Base-by-base conservation (phyloP, 129 eudicot genomes). In the Cynara cardunculus region DNA sequence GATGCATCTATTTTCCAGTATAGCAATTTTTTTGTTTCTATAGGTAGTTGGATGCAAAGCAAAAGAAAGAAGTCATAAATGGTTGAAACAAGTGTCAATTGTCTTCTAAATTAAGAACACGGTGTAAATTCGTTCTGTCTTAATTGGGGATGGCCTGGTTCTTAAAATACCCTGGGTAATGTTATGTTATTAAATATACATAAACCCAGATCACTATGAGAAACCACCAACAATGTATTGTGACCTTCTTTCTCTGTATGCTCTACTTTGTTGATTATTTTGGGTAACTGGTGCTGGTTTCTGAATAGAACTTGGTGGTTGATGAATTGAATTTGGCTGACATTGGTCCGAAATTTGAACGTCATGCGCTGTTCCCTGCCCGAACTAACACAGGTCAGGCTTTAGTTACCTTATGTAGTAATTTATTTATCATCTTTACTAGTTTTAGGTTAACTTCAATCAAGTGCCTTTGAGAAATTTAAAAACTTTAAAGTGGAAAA, bases 371-470 rank as follows among this genome's bases (percentile, higher is more conserved):
- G 86, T 96, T 96, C 81, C 97, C 99, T n/a, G 97, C 99, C 72
- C 92, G 98, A 84, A 93, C 97, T n/a, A 96, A 96, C 92, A 93
- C 98, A 72, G 99, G 99, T 96, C 75, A 74, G 82, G 83, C 72
- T 71, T 66, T 71, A 2, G 67, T 8, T 79, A 68, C 59, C 34
- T 3, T 81, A 0, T 61, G 26, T 3, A 19, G 25, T 61, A 22
- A 49, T 61, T 19, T 61, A 19, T 19, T 19, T 61, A 19, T 61
- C 67, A 61, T 61, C 25, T 61, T 61, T 4, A n/a, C 68, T 61
- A 22, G 21, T 61, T 59, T n/a, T 61, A 61, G 25, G 67, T 59
- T 19, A 61, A 19, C 68, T 19, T 21, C 26, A 2, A 61, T 19
- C 68, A 7, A 61, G 25, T 61, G 13, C 25, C 25, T 59, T 59